These are phyloP conservation scores for Picea sitchensis DNA, from an alignment of 75 land plant genomes.

Conservation along the genomic window DNA sequence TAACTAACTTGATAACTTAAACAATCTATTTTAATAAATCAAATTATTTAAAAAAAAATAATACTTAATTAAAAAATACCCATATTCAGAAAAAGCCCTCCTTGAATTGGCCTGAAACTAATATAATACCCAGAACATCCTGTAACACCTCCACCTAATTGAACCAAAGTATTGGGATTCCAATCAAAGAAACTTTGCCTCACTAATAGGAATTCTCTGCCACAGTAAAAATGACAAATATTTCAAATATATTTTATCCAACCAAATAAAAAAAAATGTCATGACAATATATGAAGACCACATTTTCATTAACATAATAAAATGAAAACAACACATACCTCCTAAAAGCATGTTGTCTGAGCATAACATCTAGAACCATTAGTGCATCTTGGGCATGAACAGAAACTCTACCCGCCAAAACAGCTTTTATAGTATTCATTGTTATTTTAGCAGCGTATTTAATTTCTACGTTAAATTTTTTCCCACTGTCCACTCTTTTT, in stretches of 20 bases:
- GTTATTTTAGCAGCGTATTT: conserved; percentile 75
- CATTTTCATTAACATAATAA: neutral
- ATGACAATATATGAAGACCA: neutral
- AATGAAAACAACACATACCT: conserved; percentile 41
- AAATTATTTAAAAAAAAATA: neutral
- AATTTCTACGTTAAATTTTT: conserved; percentile 67
- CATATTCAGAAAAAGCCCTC: conserved; percentile 74
- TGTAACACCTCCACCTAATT: conserved; percentile 82
- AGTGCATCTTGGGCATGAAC: conserved; percentile 77
- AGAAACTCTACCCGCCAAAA: conserved; percentile 52
- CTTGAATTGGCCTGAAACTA: conserved; percentile 59
- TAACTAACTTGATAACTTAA: neutral
- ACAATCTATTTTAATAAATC: neutral
- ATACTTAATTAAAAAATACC: conserved; percentile 29
- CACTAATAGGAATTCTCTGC: conserved; percentile 81
- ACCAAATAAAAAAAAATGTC: neutral
- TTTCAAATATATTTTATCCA: neutral
- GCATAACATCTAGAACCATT: conserved; percentile 76
- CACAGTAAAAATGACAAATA: neutral
- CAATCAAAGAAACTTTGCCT: conserved; percentile 71
- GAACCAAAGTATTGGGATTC: conserved; percentile 35
- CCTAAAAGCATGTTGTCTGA: conserved; percentile 77
- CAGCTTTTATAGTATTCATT: conserved; percentile 57
- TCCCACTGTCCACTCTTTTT: conserved; percentile 36
- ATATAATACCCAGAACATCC: conserved; percentile 82